These are phyloP conservation scores for Rhodomyrtus tomentosa DNA, from an alignment of 345 rosid species.

Conservation along the genomic window DNA sequence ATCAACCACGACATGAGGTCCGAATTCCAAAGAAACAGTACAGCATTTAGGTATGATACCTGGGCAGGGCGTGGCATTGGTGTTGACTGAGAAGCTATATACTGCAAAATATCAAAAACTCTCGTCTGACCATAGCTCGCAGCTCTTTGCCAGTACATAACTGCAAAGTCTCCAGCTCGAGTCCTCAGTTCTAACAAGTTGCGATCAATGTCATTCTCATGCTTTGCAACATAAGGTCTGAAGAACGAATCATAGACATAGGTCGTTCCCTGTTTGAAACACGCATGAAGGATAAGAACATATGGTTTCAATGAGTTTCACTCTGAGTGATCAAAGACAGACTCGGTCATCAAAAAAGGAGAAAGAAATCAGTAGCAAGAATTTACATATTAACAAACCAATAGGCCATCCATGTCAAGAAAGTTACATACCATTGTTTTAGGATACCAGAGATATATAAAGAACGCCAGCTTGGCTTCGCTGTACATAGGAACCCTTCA, in stretches of 20 bases:
- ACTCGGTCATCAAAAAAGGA: background rate
- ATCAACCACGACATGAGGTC: background rate
- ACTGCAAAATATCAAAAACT: conserved; percentile 40
- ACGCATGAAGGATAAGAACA: background rate
- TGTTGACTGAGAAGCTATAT: conserved; percentile 36
- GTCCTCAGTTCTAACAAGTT: conserved; percentile 44
- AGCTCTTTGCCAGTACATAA: conserved; percentile 45
- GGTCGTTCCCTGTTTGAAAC: conserved; percentile 40
- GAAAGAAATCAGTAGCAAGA: background rate
- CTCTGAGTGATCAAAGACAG: background rate
- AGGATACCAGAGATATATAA: conserved; percentile 57
- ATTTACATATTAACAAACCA: background rate
- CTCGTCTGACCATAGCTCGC: conserved; percentile 41
- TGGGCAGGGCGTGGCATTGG: conserved; percentile 34
- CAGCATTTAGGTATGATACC: conserved; percentile 9
- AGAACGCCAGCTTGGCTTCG: conserved; percentile 58
- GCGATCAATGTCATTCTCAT: conserved; percentile 58
- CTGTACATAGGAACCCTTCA: conserved; percentile 67
- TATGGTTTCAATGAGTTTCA: background rate
- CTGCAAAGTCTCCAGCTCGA: conserved; percentile 40
- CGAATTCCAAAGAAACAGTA: background rate
- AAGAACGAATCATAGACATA: conserved; percentile 59
- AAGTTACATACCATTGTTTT: conserved; percentile 33
- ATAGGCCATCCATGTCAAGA: background rate
- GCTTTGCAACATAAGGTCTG: conserved; percentile 44